Conservation (phyloP, 1,139 yeast genomes). For the Blastobotrys capitulatus region DNA sequence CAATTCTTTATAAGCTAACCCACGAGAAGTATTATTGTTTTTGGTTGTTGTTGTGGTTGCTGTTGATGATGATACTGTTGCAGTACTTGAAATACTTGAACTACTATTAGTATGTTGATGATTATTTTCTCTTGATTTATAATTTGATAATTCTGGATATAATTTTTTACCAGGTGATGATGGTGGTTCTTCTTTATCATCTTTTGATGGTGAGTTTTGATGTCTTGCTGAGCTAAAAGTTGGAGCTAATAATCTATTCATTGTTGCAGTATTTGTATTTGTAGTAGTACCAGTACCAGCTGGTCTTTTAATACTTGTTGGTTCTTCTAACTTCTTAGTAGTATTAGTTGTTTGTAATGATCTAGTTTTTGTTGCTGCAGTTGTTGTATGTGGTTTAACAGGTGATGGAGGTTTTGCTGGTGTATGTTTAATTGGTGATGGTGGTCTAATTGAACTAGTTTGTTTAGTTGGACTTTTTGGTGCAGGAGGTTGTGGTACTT, state of each 20-base stretch:
- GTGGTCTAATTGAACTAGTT: background rate
- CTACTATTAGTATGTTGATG: background rate
- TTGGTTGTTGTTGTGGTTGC: background rate
- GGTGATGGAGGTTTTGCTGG: background rate
- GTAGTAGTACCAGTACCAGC: background rate
- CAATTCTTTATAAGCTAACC: constrained; percentile 2
- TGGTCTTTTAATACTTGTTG: background rate
- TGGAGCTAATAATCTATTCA: constrained; percentile 34
- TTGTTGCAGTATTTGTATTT: constrained; percentile 4
- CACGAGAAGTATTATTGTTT: background rate
- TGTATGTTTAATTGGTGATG: background rate
- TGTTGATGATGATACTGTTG: background rate
- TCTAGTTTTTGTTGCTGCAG: background rate
- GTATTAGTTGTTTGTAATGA: background rate
- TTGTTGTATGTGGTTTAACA: background rate
- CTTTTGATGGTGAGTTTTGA: background rate
- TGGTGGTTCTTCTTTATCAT: constrained; percentile 1
- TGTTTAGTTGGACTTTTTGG: background rate
- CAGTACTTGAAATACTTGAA: background rate
- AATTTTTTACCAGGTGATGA: constrained; percentile 13
- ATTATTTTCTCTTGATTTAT: background rate
- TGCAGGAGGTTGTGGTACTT: no score
- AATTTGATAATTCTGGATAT: constrained; percentile 12
- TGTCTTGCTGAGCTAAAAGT: constrained; percentile 30
- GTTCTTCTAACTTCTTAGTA: background rate